Evolutionary conservation across 257 asterid species (phyloP), one percentile per base, ranked within the genome.

Genomic region (Handroanthus guayacan): DNA sequence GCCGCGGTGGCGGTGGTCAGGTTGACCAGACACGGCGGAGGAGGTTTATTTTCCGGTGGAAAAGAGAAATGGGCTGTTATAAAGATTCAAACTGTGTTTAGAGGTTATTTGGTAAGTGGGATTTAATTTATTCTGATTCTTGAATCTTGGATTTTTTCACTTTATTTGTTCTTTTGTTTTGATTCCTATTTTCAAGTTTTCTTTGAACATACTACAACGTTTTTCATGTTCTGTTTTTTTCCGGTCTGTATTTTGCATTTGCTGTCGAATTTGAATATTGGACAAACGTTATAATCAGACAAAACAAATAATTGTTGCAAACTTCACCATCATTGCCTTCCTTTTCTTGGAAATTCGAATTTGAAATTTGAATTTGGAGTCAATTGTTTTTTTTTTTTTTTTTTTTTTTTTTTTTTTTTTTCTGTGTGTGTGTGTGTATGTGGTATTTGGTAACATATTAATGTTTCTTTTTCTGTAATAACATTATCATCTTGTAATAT

Each of bases 1-100:
- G 99, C 99, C 45, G 97, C 99, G 0, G 97, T 81, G 17, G 99
- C 95, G 17, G 99, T 93, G 68, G 98, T 93, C 69, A 82, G 97
- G 71, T 91, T 95, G 4, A 93, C 97, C n/a, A 90, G 92, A 61
- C 91, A 86, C 34, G 90, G 97, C 2, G 82, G 87, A 38, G 92
- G 94, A 38, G 80, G 71, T n/a, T 41, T 83, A 69, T 80, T 82
- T 41, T 34, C 64, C 0, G 82, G 89, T 45, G 89, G 91, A 66
- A 80, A 86, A 65, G 96, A 89, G 85, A 84, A 71, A 63, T 79
- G 16, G 68, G 97, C 97, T 69, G 95, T 93, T 63, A 74, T 82
- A 8, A 89, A 80, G 89, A 91, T 95, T 86, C 99, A 95, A 76
- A 82, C 89, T 41, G 84, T 89, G 41, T 95, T 93, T 39, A 87